A percentile compares a stretch with the other conserved stretches of the same genome.
phyloP scores from a whole-genome alignment of 192 early-diverging fungal species.

The Entomortierella lignicola region DNA sequence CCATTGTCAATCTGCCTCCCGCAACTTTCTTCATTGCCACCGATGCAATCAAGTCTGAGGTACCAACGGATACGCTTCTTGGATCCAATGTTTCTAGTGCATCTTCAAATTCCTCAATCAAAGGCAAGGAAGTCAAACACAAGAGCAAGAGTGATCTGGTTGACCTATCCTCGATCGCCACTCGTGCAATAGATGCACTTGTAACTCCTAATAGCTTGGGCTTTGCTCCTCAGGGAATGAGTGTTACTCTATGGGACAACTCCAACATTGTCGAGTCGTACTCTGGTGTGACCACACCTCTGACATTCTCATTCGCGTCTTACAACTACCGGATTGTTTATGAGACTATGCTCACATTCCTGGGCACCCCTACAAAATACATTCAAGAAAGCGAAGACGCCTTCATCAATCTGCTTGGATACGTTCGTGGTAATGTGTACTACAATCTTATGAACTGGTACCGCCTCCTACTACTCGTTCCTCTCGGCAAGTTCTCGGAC shows the following conservation, averaged over 20 bases:
- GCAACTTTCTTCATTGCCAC: slow-evolving; percentile 41
- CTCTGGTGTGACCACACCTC: slow-evolving; percentile 45
- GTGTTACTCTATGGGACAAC: slow-evolving; percentile 48
- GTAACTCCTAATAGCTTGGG: too few species aligned
- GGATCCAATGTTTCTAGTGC: slow-evolving; percentile 12
- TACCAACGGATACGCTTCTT: slow-evolving; percentile 6
- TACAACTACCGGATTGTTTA: slow-evolving; percentile 54
- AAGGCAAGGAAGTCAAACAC: slow-evolving; percentile 12
- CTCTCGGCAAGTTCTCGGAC: slow-evolving; percentile 51
- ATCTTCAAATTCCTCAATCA: slow-evolving; percentile 2
- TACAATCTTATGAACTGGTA: slow-evolving; percentile 57
- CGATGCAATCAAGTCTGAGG: slow-evolving; percentile 24
- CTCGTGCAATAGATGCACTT: slow-evolving; percentile 37
- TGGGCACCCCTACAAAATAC: slow-evolving; percentile 40
- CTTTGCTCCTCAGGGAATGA: slow-evolving; percentile 51
- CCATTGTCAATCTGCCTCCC: slow-evolving; percentile 48
- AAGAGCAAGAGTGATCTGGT: slow-evolving; percentile 26
- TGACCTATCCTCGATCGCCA: slow-evolving; percentile 35
- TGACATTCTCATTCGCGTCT: slow-evolving; percentile 50
- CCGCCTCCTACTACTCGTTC: slow-evolving; percentile 37
- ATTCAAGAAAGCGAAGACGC: slow-evolving; percentile 44
- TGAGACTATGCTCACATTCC: slow-evolving; percentile 45
- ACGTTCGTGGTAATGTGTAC: slow-evolving; percentile 50
- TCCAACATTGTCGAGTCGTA: slow-evolving; percentile 55
- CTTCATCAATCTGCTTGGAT: slow-evolving; percentile 40